Evolutionary conservation across 2,329 filamentous ascomycete species (phyloP), one percentile per base, ranked within the genome.

Genomic region (Verticillium nonalfalfae): DNA sequence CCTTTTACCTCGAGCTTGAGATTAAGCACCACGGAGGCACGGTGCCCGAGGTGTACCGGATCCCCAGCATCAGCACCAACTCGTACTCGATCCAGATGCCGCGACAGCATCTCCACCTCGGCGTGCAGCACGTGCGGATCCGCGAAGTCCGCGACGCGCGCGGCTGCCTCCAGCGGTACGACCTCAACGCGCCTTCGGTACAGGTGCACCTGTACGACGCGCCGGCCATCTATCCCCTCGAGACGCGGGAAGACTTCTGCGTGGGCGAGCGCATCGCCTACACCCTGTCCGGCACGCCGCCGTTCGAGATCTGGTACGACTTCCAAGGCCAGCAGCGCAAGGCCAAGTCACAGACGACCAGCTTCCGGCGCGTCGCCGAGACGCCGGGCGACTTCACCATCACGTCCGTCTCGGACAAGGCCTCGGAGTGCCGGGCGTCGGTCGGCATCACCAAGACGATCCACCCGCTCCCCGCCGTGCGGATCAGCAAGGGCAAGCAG

Each of bases 251-350:
- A 15, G 91, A 99, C 76, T 97, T 94, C 76, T 99, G 95, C 74
- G 93, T 99, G 11, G 95, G 96, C 66, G 95, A 99, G 74, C 89
- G 93, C 60, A 89, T 99, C 66, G 90, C 91, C 3, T 99, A 97
- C 76, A 93, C 91, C 0, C 85, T 99, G 6, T 91, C 92, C 1
- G 96, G 95, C 55, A 90, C 91, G 60, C 88, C 93, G 18, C 96
- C 96, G 0, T 99, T 99, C 74, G 91, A 94, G 55, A 89, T 99
- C 55, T 89, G 89, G 74, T 99, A 99, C 78, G 90, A 86, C 11
- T 99, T 99, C 76, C 88, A 93, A 67, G 89, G 88, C 60, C 83
- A 85, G 52, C 83, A 85, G 54, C 88, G 90, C 76, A 94, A 91
- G 73, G 95, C 94, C 60, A 89, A 89, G 66, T 89, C 90, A 13